Base-by-base conservation (phyloP, 2,329 filamentous ascomycete species). In the Xylariaceae sp. region DNA sequence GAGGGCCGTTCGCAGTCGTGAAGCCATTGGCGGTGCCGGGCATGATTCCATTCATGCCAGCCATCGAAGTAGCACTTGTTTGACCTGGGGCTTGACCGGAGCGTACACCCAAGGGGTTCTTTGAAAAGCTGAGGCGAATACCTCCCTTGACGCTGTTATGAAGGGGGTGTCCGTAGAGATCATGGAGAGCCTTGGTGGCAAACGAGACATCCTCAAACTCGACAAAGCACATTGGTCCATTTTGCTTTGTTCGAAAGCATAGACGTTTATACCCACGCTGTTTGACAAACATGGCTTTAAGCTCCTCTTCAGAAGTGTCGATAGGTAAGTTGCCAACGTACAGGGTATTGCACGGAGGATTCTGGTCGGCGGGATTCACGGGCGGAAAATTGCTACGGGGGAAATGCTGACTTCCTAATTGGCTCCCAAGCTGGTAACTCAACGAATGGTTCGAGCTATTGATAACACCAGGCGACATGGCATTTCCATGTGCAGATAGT, bases 221-320 rank as follows among this genome's bases (percentile, higher is more conserved):
- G 29, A 98, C 93, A 64, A 97, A 97, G 62, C 93, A 97, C 90
- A 97, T 97, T 2, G 91, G 91, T 0, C 91, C 91, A 54, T 96
- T 95, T 51, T 87, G 81, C 70, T 97, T 97, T 40, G 89, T 94
- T 26, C 91, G 80, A 73, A 96, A 95, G 60, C 89, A 95, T 7
- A 98, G 80, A 19, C 93, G 79, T 68, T 95, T 97, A 71, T 96
- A 98, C 3, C 93, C 93, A 36, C 90, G 83, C 63, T 94, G 88
- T 65, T 90, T 91, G 19, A 85, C 89, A 60, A 98, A 98, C 59
- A 96, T 78, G 17, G 85, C 81, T 66, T 97, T 97, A 42, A 98
- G 77, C 63, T 97, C 93, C 59, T 97, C 91, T 59, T 98, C 93
- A 0, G 87, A 91, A 0, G 90, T 94, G 60, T 95, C 87, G 42